Conservation (phyloP, 2,329 filamentous ascomycete genomes). For the Beauveria varroae region DNA sequence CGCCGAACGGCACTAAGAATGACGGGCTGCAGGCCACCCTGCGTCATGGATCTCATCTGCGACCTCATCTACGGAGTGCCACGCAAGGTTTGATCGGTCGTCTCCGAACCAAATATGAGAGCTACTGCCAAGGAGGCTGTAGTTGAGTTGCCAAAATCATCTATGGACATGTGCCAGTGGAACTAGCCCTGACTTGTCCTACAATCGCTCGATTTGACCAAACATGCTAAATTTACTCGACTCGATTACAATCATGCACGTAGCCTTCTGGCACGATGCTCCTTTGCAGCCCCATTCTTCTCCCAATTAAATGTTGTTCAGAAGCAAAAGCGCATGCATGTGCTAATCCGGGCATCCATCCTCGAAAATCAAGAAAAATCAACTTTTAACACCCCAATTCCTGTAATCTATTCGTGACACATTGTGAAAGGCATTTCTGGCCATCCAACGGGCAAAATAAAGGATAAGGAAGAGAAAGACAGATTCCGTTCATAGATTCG, state of each 20-base stretch:
- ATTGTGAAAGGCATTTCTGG: neutral
- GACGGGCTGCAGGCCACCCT: constrained; percentile 1
- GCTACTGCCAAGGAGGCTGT: neutral
- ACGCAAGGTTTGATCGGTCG: neutral
- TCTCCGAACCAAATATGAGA: neutral
- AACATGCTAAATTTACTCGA: neutral
- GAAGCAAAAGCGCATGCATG: neutral
- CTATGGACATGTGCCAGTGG: neutral
- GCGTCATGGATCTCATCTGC: constrained; percentile 9
- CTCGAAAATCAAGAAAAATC: neutral
- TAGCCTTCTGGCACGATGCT: neutral
- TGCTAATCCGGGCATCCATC: neutral
- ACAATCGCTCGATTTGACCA: neutral
- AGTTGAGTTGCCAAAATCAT: neutral
- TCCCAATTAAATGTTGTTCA: neutral
- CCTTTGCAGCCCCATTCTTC: neutral
- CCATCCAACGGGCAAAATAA: constrained; percentile 7
- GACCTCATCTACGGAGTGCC: neutral
- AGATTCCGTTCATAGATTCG: neutral
- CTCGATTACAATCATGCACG: neutral
- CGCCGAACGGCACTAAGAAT: neutral
- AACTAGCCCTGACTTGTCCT: neutral
- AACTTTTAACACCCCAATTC: neutral
- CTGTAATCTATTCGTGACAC: constrained; percentile 10
- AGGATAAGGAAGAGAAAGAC: neutral